Percentiles rank a stretch among this genome's conserved stretches.
Evolutionary conservation across 2,329 filamentous ascomycete species (phyloP).

Genomic region (Cladorrhinum sp.): DNA sequence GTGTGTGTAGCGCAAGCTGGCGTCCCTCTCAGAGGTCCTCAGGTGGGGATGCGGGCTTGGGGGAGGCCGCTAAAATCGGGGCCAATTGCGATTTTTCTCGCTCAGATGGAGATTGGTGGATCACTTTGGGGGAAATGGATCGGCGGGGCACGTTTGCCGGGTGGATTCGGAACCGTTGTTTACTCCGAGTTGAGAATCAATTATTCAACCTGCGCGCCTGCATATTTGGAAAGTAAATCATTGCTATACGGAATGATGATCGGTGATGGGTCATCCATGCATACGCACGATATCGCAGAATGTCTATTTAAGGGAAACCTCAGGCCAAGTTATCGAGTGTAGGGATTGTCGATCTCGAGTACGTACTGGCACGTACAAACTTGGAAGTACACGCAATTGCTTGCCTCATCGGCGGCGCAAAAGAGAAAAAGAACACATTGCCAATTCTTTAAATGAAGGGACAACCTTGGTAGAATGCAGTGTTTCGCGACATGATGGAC

Average conservation of each 20-base stretch:
- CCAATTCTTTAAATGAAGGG: not conserved
- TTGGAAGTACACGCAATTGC: no score
- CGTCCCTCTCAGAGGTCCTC: not conserved
- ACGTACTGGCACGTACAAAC: no score
- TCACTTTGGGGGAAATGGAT: not conserved
- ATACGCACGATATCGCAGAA: no score
- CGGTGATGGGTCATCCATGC: no score
- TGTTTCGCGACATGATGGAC: no score
- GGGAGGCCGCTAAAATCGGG: conserved; percentile 1
- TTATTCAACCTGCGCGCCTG: no score
- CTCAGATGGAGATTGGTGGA: not conserved
- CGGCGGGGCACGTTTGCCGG: conserved; percentile 9
- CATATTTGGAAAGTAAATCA: no score
- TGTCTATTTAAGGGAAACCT: no score
- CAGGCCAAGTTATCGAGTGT: no score
- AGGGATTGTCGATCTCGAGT: no score
- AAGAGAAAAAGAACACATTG: not conserved
- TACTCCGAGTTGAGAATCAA: no score
- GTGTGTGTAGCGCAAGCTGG: not conserved
- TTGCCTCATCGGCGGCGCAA: not conserved
- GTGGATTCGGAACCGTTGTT: conserved; percentile 22
- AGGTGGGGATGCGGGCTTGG: not conserved
- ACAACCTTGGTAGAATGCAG: not conserved
- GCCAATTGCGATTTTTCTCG: not conserved
- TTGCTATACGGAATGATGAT: no score